Conservation (phyloP, 768 basidiomycete species). For the Multifurca ochricompacta region DNA sequence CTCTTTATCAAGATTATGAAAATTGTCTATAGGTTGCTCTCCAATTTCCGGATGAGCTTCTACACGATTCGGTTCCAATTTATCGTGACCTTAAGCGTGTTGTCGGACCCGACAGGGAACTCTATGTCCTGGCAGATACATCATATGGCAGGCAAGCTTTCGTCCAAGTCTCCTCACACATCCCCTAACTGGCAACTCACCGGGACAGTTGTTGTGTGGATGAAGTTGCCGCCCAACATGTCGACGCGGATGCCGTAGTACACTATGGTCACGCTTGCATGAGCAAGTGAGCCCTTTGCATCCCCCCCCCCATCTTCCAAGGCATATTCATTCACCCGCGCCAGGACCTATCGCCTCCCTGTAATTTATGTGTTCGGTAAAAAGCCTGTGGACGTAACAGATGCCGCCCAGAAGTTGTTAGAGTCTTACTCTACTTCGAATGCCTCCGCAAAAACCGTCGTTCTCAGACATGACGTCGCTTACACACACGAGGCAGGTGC, state of each 20-base stretch:
- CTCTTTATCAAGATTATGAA: not conserved
- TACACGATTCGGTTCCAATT: slow-evolving; percentile 80
- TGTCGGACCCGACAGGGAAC: slow-evolving; percentile 42
- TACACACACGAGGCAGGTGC: slow-evolving; percentile 64
- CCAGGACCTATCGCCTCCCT: slow-evolving; percentile 78
- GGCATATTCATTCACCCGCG: not conserved
- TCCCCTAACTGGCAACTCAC: not conserved
- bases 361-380: slow-evolving; percentile 89
- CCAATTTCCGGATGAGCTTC: slow-evolving; percentile 92
- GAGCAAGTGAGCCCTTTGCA: slow-evolving; percentile 49
- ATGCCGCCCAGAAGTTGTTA: slow-evolving; percentile 40
- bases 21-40: slow-evolving; percentile 57
- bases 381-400: slow-evolving; percentile 48
- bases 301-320: not conserved
- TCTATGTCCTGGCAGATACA: slow-evolving; percentile 94
- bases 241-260: slow-evolving; percentile 83
- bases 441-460: slow-evolving; percentile 29
- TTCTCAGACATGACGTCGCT: slow-evolving; percentile 70
- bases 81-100: slow-evolving; percentile 55
- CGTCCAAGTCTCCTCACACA: not conserved
- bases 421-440: slow-evolving; percentile 26
- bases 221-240: slow-evolving; percentile 90
- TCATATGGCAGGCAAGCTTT: slow-evolving; percentile 83
- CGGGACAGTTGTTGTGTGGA: slow-evolving; percentile 84
- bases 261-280: slow-evolving; percentile 98